Percentiles rank a stretch among this genome's conserved stretches.
Conservation (phyloP, 495 filamentous ascomycete species). For the Neurospora sp. region DNA sequence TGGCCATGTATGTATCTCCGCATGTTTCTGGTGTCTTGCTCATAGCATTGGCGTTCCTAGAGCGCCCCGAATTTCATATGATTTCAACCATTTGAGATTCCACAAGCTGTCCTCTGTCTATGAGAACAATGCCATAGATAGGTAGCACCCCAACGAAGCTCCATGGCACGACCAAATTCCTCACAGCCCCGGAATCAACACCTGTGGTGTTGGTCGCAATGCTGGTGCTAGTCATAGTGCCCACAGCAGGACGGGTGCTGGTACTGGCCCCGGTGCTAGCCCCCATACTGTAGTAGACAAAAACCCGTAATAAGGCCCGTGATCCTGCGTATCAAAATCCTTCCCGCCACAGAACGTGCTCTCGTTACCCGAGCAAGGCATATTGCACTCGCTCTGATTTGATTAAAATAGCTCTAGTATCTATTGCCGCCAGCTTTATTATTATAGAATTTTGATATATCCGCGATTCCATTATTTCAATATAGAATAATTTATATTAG, state of each 20-base stretch:
- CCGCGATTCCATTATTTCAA: no score
- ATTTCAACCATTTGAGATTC: background rate
- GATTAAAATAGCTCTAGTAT: no score
- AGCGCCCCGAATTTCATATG: background rate
- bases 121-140: background rate
- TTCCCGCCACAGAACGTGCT: constrained; percentile 11
- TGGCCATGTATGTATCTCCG: background rate
- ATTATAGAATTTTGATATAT: no score
- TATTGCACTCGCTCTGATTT: no score
- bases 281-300: background rate
- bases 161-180: background rate
- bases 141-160: background rate
- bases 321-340: background rate
- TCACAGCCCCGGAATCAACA: background rate
- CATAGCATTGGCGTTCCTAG: background rate
- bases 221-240: background rate
- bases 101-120: background rate
- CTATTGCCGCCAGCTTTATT: no score
- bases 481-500: no score
- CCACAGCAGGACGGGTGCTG: background rate
- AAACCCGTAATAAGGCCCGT: background rate
- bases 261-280: background rate
- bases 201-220: background rate
- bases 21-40: background rate
- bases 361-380: no score